Conservation (phyloP, 805 yeast species). For the Ogataea pini region DNA sequence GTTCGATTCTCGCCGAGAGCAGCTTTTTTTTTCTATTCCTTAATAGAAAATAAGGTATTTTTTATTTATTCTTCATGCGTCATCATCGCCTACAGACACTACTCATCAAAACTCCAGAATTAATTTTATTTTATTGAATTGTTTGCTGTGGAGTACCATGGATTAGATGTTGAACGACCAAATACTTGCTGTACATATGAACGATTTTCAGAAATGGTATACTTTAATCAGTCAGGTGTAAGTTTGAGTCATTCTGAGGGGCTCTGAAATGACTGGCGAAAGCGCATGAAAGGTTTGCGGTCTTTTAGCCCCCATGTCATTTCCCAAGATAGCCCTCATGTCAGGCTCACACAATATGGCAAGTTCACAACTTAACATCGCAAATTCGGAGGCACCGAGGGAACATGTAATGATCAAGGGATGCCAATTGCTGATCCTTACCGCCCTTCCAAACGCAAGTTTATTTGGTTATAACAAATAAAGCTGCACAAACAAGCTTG, state of each 20-base stretch:
- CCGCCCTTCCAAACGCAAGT: not conserved
- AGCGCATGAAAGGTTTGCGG: not conserved
- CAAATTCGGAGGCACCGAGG: not conserved
- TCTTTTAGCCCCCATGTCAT: not conserved
- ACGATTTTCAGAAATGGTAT: too few relatives aligned
- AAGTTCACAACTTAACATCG: not conserved
- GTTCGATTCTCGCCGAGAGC: slow-evolving; percentile 44
- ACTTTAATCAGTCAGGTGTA: too few relatives aligned
- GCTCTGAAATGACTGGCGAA: not conserved
- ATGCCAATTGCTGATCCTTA: not conserved
- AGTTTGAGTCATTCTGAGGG: too few relatives aligned
- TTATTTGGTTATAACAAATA: not conserved
- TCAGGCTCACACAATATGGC: not conserved
- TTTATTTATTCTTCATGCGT: not conserved
- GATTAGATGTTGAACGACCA: too few relatives aligned
- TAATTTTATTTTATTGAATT: too few relatives aligned
- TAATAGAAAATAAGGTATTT: not conserved
- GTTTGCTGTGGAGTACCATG: too few relatives aligned
- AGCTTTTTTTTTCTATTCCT: slow-evolving; percentile 10
- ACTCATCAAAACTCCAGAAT: too few relatives aligned
- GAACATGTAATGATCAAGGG: not conserved
- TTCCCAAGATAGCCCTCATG: too few relatives aligned
- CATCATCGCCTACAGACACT: not conserved
- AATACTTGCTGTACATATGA: too few relatives aligned
- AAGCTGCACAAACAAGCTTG: not conserved